Conservation (phyloP, 2,329 filamentous ascomycete species). For the Seiridium cupressi region DNA sequence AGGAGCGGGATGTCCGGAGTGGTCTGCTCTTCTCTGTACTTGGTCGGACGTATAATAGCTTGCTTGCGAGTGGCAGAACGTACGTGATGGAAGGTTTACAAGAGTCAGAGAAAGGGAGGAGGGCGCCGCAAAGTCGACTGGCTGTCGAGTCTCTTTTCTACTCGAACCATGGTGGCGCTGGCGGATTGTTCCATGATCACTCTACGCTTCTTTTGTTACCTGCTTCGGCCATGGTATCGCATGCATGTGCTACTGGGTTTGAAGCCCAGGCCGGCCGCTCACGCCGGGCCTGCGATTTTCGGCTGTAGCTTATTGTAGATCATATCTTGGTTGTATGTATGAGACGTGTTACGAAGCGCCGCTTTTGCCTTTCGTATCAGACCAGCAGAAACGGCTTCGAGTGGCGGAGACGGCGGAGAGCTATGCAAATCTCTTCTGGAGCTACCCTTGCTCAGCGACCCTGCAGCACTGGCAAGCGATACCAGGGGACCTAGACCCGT, state of each 20-base stretch:
- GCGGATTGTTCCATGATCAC: too few species aligned
- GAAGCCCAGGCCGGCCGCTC: neutral
- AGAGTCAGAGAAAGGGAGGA: too few species aligned
- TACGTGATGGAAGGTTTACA: too few species aligned
- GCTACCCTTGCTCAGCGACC: neutral
- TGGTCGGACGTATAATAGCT: too few species aligned
- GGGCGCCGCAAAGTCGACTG: too few species aligned
- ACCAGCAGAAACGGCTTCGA: neutral
- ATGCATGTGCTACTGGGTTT: neutral
- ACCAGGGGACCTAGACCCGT: neutral
- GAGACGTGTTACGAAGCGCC: neutral
- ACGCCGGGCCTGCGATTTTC: neutral
- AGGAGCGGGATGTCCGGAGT: too few species aligned
- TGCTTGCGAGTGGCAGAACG: too few species aligned
- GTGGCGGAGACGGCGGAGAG: constrained; percentile 9
- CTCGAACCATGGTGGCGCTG: too few species aligned
- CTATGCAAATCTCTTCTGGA: constrained; percentile 7
- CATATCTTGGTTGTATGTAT: neutral
- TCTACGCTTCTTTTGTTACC: neutral
- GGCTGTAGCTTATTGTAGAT: neutral
- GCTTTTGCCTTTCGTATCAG: constrained; percentile 3
- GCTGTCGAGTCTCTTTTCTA: too few species aligned
- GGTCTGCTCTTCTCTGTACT: too few species aligned
- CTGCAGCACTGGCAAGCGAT: neutral
- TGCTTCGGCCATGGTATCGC: neutral